Percentiles rank a stretch among this genome's conserved stretches.
Evolutionary conservation across 1,284 basidiomycete species (phyloP).

Genomic region (Cutaneotrichosporon cutaneum): DNA sequence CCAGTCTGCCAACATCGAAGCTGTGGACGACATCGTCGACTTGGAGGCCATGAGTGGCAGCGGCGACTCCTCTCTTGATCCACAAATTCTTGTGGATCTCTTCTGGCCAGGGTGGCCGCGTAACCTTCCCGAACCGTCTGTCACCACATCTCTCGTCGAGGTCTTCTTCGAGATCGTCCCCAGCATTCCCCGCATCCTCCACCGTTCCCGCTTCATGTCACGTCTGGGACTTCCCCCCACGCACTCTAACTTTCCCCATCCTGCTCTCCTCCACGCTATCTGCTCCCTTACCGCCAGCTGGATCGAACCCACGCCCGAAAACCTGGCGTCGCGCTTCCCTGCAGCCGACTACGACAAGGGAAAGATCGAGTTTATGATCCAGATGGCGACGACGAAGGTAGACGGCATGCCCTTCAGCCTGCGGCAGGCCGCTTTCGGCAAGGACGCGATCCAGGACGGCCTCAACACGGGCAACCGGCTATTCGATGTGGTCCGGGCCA

Average conservation of each 20-base stretch:
- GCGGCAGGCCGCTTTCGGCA: conserved; percentile 43
- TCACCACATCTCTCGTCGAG: conserved; percentile 50
- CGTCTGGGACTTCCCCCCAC: conserved; percentile 54
- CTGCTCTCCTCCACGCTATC: conserved; percentile 54
- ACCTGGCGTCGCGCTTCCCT: neutral
- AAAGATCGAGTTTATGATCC: conserved; percentile 4
- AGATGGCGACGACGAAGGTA: conserved; percentile 1
- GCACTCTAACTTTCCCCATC: conserved; percentile 54
- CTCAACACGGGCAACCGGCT: conserved; percentile 47
- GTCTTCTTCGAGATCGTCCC: conserved; percentile 51
- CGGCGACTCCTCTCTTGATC: conserved; percentile 35
- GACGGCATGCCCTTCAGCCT: conserved; percentile 32
- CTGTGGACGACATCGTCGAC: neutral
- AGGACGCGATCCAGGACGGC: conserved; percentile 45
- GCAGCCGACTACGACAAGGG: neutral
- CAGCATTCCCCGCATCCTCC: conserved; percentile 47
- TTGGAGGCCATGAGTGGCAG: conserved; percentile 7
- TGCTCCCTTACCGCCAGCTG: conserved; percentile 50
- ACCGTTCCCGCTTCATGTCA: conserved; percentile 50
- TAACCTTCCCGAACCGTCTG: conserved; percentile 49
- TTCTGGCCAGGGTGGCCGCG: conserved; percentile 53
- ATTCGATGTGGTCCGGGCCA: conserved; percentile 49
- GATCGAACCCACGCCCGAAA: conserved; percentile 14
- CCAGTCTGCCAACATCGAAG: neutral
- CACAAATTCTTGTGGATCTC: conserved; percentile 46